Base-by-base conservation (phyloP, 257 asterid species). In the Buddleja alternifolia region DNA sequence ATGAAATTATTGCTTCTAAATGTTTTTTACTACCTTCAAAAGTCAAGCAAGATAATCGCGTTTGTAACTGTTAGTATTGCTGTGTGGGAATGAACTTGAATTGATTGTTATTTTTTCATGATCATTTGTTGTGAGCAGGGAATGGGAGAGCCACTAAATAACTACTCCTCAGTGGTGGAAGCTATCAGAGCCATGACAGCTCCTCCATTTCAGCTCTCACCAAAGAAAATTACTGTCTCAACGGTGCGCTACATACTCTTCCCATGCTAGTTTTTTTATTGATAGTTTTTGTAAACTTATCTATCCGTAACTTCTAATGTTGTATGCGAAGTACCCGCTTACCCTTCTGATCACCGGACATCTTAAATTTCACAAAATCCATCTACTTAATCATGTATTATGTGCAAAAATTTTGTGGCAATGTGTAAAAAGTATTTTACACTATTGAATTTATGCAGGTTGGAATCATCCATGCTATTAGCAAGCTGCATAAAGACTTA, bases 131-230 rank as follows among this genome's bases (percentile, higher is more conserved):
- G 10, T 71, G 70, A 70, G 66, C 79, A 90, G 97, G 97, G 99
- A 73, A 93, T 93, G 97, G 99, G 97, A 25, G 97, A 93, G 78
- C 97, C 97, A 48, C 73, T 90, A 57, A 93, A 90, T 69, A 90
- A 90, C 77, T 88, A 90, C 73, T 63, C 83, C n/a, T 77, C 95
- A 3, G 84, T 93, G 73, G 93, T 90, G 51, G 99, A 90, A 17
- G 96, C 97, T 37, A 81, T 93, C 67, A 82, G 82, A 70, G 90
- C 79, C 57, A 93, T 93, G 97, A 90, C 83, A 48, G 88, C 91
- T 60, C 74, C 70, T 74, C 99, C 97, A 17, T 93, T 93, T 79
- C 93, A 77, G 77, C 70, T 93, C 40, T 93, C 99, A 46, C 95
- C 95, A 29, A 88, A 63, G 86, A 93, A 84, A 81, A 85, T 93